These are phyloP conservation scores for Cryptococcus sp. DNA, from an alignment of 1,284 basidiomycete species.

Conservation along the genomic window DNA sequence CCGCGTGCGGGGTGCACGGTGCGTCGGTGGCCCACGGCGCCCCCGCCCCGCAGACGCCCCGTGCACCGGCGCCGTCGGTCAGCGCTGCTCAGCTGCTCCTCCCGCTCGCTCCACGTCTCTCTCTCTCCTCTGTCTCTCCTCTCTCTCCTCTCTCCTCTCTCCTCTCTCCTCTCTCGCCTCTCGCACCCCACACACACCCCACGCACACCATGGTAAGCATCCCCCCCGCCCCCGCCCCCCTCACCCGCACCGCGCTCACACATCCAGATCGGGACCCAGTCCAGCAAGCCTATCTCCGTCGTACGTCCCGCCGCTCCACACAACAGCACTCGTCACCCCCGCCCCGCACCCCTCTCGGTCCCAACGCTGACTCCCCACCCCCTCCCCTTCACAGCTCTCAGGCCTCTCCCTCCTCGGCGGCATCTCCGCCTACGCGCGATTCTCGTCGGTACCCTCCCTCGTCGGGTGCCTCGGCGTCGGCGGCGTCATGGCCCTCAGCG, in stretches of 20 bases:
- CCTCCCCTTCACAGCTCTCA: slow-evolving; percentile 19
- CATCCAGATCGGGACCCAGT: neutral
- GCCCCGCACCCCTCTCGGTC: neutral
- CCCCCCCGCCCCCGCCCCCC: neutral
- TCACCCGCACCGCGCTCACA: neutral
- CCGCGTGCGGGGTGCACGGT: too few relatives aligned
- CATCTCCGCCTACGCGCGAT: slow-evolving; percentile 33
- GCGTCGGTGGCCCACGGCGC: too few relatives aligned
- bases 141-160: too few relatives aligned
- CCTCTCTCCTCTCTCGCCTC: too few relatives aligned
- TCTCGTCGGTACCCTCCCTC: slow-evolving; percentile 30
- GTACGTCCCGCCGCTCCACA: neutral
- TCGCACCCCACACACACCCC: too few relatives aligned
- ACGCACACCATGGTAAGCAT: neutral
- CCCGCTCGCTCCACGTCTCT: too few relatives aligned
- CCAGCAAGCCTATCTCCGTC: slow-evolving; percentile 3
- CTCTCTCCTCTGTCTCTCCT: too few relatives aligned
- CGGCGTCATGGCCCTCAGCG: slow-evolving; percentile 30
- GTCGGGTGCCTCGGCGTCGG: slow-evolving; percentile 31
- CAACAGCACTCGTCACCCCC: neutral
- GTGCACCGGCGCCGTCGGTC: too few relatives aligned
- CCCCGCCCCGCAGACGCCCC: too few relatives aligned
- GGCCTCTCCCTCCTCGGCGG: slow-evolving; percentile 33
- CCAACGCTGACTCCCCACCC: slow-evolving; percentile 1
- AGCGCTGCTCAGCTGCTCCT: too few relatives aligned